Percentiles rank a stretch among this genome's conserved stretches.
These are phyloP conservation scores for Gracilaria domingensis DNA, from an alignment of 23 red algal genomes.

Conservation along the genomic window DNA sequence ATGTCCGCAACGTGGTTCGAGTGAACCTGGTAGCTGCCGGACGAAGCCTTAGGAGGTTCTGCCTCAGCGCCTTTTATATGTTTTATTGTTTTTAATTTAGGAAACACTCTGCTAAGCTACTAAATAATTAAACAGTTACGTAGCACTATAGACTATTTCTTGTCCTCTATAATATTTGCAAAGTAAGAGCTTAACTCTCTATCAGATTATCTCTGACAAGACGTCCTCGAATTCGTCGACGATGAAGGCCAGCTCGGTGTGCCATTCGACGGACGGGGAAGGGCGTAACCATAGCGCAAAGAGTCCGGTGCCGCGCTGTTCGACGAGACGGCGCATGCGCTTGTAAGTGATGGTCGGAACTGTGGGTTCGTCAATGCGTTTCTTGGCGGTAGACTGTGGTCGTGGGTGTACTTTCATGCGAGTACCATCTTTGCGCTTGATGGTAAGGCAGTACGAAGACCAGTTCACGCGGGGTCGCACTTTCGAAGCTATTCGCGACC, in stretches of 20 bases:
- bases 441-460: not conserved
- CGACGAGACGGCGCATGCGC: not conserved
- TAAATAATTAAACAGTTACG: no score
- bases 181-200: no score
- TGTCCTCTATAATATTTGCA: no score
- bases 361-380: not conserved
- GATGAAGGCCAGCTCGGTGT: conserved; percentile 1
- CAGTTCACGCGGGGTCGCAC: not conserved
- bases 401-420: not conserved
- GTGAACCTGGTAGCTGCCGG: no score
- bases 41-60: no score
- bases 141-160: no score
- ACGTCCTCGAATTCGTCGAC: conserved; percentile 31
- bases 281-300: not conserved
- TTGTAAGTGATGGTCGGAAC: not conserved
- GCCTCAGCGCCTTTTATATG: no score
- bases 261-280: not conserved
- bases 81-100: no score
- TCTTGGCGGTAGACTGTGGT: not conserved
- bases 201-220: no score
- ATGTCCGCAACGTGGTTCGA: no score
- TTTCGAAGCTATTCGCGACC: not conserved
- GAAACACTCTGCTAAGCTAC: no score
- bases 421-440: conserved; percentile 7
- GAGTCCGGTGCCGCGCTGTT: not conserved